Percentiles rank a stretch among this genome's conserved stretches.
Evolutionary conservation across 495 filamentous ascomycete genomes (phyloP).

Genomic region (Durotheca rogersii): DNA sequence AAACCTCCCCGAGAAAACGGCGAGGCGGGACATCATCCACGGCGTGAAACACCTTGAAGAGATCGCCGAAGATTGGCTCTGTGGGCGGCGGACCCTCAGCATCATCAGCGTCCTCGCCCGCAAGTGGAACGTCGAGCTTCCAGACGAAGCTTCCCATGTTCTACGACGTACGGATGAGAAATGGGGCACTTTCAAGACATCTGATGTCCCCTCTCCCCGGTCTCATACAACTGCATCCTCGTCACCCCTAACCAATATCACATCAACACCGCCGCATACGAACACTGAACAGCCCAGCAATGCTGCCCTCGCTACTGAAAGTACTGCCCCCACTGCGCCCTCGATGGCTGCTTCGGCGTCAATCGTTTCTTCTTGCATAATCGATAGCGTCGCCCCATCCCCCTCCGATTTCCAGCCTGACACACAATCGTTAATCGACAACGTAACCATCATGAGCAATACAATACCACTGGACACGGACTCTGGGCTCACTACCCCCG

Average conservation of each 20-base stretch:
- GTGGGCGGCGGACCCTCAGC: constrained; percentile 78
- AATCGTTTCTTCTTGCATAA: constrained; percentile 31
- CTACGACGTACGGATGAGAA: constrained; percentile 64
- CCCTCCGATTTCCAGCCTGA: constrained; percentile 24
- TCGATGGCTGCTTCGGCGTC: constrained; percentile 13
- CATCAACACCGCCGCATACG: constrained; percentile 17
- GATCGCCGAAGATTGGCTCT: constrained; percentile 92
- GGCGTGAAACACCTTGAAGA: constrained; percentile 93
- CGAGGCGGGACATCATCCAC: constrained; percentile 83
- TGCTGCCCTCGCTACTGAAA: constrained; percentile 28
- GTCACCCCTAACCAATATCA: constrained; percentile 26
- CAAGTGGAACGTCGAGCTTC: constrained; percentile 85
- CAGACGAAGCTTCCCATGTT: constrained; percentile 74
- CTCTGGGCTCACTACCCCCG: constrained; percentile 1
- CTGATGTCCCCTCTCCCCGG: constrained; percentile 55
- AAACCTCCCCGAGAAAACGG: constrained; percentile 86
- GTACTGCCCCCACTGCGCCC: constrained; percentile 30
- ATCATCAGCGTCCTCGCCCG: constrained; percentile 83
- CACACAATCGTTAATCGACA: constrained; percentile 13
- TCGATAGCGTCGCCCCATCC: constrained; percentile 22
- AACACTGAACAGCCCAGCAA: constrained; percentile 33
- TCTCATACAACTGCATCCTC: constrained; percentile 36
- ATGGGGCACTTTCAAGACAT: constrained; percentile 55
- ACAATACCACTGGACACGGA: constrained; percentile 14
- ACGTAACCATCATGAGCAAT: constrained; percentile 22